Percentiles rank a stretch among this genome's conserved stretches.
These are phyloP conservation scores for Vigna mungo DNA, from an alignment of 306 rosid genomes.

Conservation along the genomic window DNA sequence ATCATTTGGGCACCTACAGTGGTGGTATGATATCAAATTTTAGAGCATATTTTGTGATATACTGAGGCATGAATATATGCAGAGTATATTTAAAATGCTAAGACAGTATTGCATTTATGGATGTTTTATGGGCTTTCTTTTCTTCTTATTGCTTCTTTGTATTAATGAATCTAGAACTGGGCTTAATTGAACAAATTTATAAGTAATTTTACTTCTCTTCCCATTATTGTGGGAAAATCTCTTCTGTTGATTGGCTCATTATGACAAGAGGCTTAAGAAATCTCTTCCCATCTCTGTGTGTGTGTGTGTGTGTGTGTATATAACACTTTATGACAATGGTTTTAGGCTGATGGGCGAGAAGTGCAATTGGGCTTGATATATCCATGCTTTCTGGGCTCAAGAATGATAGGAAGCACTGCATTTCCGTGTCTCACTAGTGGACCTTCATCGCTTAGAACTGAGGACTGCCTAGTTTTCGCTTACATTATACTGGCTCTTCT, in stretches of 20 bases:
- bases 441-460: conserved; percentile 70
- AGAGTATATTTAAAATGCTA: conserved; percentile 26
- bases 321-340: conserved; percentile 37
- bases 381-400: conserved; percentile 82
- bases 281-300: no score
- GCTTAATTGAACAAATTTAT: conserved; percentile 24
- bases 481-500: conserved; percentile 67
- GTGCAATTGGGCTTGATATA: conserved; percentile 84
- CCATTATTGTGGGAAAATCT: conserved; percentile 29
- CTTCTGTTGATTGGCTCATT: neutral
- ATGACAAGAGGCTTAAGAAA: conserved; percentile 14
- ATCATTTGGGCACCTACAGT: conserved; percentile 96
- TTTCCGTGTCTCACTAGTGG: conserved; percentile 89
- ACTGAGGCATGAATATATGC: conserved; percentile 13
- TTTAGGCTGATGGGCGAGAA: conserved; percentile 96
- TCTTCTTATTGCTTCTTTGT: conserved; percentile 38
- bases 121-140: conserved; percentile 17
- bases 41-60: conserved; percentile 27
- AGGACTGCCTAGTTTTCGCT: conserved; percentile 74
- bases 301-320: no score
- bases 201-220: conserved; percentile 13
- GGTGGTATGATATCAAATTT: conserved; percentile 71
- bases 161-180: conserved; percentile 29
- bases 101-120: conserved; percentile 24
- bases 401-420: conserved; percentile 91